Evolutionary conservation across 176 grass and related monocot species (phyloP), one percentile per base, ranked within the genome.

Genomic region (Stipa capillata): DNA sequence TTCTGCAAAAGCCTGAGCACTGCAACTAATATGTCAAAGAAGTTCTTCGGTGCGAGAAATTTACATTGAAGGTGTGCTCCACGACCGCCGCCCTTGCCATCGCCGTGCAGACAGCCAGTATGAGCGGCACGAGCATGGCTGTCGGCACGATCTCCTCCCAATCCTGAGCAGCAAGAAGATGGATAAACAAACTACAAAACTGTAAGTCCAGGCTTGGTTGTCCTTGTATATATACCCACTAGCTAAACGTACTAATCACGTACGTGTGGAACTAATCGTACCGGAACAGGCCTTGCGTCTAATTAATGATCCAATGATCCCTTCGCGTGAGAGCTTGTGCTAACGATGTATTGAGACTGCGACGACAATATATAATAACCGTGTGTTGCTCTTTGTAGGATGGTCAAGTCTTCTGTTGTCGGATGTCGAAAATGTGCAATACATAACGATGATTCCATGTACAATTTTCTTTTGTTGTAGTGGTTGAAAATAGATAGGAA

Each of bases 41-140:
- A 56, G 13, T 5, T 58, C 3, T 7, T 9, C 13, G 35, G 13
- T 53, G n/a, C 44, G 35, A 37, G 48, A 67, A 5, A 29, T 4
- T 80, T 81, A 86, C 85, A 20, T 58, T 25, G 78, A 87, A 82
- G 32, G 52, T 82, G 85, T 82, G 72, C 33, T 87, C 42, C 62
- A 87, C 78, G 53, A 82, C 71, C 0, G 85, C 78, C 13, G 41
- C 78, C 25, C 41, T n/a, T 3, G 85, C 78, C 64, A 29, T 23
- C 24, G 52, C 24, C 24, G 42, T 3, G 71, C 52, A 82, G 33
- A 82, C 53, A 36, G 71, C 62, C 8, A 74, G 50, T 10, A 81
- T 1, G 61, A 81, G 61, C 51, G 55, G 60, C 31, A 49, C 23
- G 60, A 81, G 21, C 85, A 33, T 50, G 33, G 70, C 17, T 10